Percentiles rank a stretch among this genome's conserved stretches.
Evolutionary conservation across 306 rosid genomes (phyloP).

Genomic region (Fragaria iinumae): DNA sequence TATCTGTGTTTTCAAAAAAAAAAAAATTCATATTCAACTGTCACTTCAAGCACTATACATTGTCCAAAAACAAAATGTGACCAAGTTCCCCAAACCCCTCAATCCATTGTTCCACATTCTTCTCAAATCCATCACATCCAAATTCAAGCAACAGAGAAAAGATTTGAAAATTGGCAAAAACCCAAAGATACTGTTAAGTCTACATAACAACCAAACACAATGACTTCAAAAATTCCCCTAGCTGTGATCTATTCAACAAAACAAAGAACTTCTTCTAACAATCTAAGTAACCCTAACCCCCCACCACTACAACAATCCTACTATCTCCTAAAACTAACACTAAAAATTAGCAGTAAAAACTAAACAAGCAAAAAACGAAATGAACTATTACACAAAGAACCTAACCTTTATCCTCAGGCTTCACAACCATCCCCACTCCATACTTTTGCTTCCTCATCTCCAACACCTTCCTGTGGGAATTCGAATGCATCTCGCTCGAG

Average conservation of each 20-base stretch:
- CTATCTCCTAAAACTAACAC: background rate
- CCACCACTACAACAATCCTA: conserved; percentile 3
- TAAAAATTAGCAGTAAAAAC: conserved; percentile 7
- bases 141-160: background rate
- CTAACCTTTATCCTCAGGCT: conserved; percentile 39
- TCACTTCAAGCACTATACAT: background rate
- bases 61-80: background rate
- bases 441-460: conserved; percentile 74
- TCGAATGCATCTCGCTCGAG: conserved; percentile 54
- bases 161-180: background rate
- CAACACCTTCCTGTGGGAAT: conserved; percentile 70
- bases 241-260: conserved; percentile 11
- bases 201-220: background rate
- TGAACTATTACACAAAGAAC: background rate
- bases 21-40: background rate
- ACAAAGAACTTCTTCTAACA: background rate
- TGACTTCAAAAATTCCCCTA: background rate
- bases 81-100: background rate
- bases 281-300: background rate
- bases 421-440: conserved; percentile 31
- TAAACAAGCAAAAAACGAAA: background rate
- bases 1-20: background rate
- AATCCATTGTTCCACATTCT: conserved; percentile 1
- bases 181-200: conserved; percentile 2
- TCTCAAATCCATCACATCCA: background rate